Evolutionary conservation across 805 yeast species (phyloP).

Genomic region (Zygosaccharomyces rouxii): DNA sequence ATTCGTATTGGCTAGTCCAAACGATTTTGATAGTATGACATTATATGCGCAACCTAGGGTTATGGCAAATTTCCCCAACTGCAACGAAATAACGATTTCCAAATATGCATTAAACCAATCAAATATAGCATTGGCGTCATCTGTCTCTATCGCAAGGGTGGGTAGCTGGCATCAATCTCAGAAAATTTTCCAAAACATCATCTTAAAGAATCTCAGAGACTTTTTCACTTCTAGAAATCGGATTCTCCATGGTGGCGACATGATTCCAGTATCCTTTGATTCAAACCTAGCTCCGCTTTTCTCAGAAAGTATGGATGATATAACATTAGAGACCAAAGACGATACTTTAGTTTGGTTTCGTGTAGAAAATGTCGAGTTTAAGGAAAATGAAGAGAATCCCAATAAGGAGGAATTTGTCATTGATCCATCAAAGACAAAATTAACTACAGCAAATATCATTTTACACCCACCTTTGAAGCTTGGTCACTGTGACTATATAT

Average conservation of each 20-base stretch:
- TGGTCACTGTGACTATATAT: conserved; percentile 39
- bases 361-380: conserved; percentile 45
- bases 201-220: conserved; percentile 55
- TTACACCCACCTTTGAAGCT: conserved; percentile 36
- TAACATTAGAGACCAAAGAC: conserved; percentile 35
- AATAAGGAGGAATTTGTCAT: conserved; percentile 46
- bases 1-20: conserved; percentile 25
- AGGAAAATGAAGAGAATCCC: conserved; percentile 12
- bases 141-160: conserved; percentile 27
- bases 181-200: conserved; percentile 26
- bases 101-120: conserved; percentile 5
- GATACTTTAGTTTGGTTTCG: conserved; percentile 85
- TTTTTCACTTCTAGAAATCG: conserved; percentile 57
- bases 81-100: conserved; percentile 8
- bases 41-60: conserved; percentile 29
- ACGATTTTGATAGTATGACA: conserved; percentile 10
- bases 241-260: conserved; percentile 58
- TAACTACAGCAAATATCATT: conserved; percentile 63
- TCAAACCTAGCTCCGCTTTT: conserved; percentile 18
- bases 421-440: conserved; percentile 62
- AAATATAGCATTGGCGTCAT: conserved; percentile 20
- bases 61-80: conserved; percentile 17
- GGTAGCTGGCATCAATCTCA: conserved; percentile 30
- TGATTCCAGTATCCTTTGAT: conserved; percentile 76
- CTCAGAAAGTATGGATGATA: conserved; percentile 9